These are phyloP conservation scores for Glycine soja DNA, from an alignment of 306 rosid genomes.

Conservation along the genomic window DNA sequence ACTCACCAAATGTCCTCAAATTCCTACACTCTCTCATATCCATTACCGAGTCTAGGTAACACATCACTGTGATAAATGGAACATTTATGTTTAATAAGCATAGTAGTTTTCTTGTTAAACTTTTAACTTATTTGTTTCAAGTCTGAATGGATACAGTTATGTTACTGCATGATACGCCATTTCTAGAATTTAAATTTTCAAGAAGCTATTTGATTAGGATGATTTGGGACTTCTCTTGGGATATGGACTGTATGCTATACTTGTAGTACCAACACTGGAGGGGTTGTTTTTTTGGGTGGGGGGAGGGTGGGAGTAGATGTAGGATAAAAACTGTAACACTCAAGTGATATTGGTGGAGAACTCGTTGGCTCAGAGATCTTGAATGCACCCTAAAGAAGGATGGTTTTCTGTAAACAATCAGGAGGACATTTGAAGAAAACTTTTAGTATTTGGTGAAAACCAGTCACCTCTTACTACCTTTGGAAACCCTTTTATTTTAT, in stretches of 20 bases:
- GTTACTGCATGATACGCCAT: not conserved
- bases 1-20: slow-evolving; percentile 62
- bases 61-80: not conserved
- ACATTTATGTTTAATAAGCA: not conserved
- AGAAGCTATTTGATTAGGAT: not conserved
- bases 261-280: not conserved
- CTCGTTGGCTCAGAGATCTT: too few relatives aligned
- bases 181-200: not conserved
- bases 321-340: not conserved
- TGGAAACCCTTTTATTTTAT: too few relatives aligned
- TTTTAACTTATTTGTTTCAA: not conserved
- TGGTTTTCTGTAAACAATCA: too few relatives aligned
- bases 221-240: not conserved
- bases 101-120: not conserved
- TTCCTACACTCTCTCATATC: slow-evolving; percentile 63
- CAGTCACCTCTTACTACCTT: too few relatives aligned
- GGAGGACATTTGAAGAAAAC: too few relatives aligned
- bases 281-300: not conserved
- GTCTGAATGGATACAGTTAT: not conserved
- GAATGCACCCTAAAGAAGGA: too few relatives aligned
- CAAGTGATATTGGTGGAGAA: too few relatives aligned
- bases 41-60: slow-evolving; percentile 62
- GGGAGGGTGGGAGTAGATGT: not conserved
- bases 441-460: too few relatives aligned
- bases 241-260: not conserved